phyloP scores from a whole-genome alignment of 2,329 filamentous ascomycete species.

The Neofusicoccum umdonicola region DNA sequence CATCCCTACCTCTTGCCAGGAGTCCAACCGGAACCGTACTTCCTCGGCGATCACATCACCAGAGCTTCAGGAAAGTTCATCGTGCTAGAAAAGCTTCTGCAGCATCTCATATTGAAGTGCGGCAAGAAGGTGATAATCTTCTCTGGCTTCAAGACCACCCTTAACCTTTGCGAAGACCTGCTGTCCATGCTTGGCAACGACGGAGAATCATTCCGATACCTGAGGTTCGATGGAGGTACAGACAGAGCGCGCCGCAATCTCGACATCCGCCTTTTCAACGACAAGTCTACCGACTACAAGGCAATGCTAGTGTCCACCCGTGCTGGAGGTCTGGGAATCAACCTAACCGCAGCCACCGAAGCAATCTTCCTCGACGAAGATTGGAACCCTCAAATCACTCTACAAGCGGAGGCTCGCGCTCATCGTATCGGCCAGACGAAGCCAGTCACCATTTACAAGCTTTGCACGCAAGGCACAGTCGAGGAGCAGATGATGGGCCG shows the following conservation, averaged over 20 bases:
- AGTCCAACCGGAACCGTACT: conserved; percentile 47
- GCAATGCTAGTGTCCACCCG: conserved; percentile 57
- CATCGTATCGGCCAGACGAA: conserved; percentile 56
- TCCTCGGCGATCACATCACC: conserved; percentile 47
- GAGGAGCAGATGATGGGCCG: conserved; percentile 59
- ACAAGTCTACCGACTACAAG: conserved; percentile 44
- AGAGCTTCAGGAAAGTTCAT: conserved; percentile 57
- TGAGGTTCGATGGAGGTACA: conserved; percentile 53
- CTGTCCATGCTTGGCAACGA: conserved; percentile 44
- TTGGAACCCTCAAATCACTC: conserved; percentile 54
- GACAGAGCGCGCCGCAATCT: conserved; percentile 51
- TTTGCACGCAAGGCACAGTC: conserved; percentile 57
- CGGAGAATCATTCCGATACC: conserved; percentile 43
- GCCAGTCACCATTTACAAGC: conserved; percentile 55
- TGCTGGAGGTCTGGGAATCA: conserved; percentile 57
- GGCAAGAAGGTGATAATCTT: conserved; percentile 59
- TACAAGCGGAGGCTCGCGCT: conserved; percentile 55
- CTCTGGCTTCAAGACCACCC: conserved; percentile 52
- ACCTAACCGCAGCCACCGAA: conserved; percentile 54
- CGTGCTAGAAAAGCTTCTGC: conserved; percentile 52
- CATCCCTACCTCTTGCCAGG: conserved; percentile 54
- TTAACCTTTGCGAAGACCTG: conserved; percentile 54
- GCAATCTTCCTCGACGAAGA: conserved; percentile 58
- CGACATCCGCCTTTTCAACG: conserved; percentile 54
- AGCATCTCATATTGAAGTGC: conserved; percentile 49